A percentile compares a stretch with the other conserved stretches of the same genome.
Evolutionary conservation across 2,329 filamentous ascomycete species (phyloP).

Genomic region (Dryadomyces quercivorus): DNA sequence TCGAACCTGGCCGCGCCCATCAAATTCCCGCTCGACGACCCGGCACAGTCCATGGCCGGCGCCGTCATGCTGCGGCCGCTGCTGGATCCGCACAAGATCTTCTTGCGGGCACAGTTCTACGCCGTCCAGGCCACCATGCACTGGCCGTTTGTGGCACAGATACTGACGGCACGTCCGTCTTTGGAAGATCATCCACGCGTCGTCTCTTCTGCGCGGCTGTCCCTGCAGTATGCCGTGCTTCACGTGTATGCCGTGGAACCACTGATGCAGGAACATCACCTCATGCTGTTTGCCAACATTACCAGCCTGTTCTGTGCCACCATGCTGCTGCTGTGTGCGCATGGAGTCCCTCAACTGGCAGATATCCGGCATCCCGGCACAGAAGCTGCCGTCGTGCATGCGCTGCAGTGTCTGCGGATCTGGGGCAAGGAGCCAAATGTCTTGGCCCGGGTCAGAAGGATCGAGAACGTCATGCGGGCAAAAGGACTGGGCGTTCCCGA

Average conservation of each 20-base stretch:
- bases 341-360: constrained; percentile 5
- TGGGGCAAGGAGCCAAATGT: background rate
- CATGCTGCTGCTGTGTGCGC: constrained; percentile 11
- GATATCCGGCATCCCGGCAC: background rate
- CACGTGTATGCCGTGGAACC: constrained; percentile 11
- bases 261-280: constrained; percentile 9
- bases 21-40: constrained; percentile 5
- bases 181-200: background rate
- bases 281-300: constrained; percentile 12
- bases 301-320: constrained; percentile 8
- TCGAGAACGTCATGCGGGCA: background rate
- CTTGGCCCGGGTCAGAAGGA: background rate
- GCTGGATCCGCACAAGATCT: constrained; percentile 9
- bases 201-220: background rate
- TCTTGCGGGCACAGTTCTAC: constrained; percentile 13
- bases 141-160: constrained; percentile 12
- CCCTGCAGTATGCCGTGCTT: constrained; percentile 6
- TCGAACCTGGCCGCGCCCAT: constrained; percentile 7
- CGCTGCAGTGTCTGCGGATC: background rate
- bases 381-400: background rate
- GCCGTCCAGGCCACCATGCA: constrained; percentile 11
- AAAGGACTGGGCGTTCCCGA: background rate
- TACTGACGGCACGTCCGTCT: background rate
- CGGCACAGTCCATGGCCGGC: background rate
- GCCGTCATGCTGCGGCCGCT: constrained; percentile 1